A percentile compares a stretch with the other conserved stretches of the same genome.
Conservation (phyloP, 2,329 filamentous ascomycete species). For the Blumeriella jaapii region DNA sequence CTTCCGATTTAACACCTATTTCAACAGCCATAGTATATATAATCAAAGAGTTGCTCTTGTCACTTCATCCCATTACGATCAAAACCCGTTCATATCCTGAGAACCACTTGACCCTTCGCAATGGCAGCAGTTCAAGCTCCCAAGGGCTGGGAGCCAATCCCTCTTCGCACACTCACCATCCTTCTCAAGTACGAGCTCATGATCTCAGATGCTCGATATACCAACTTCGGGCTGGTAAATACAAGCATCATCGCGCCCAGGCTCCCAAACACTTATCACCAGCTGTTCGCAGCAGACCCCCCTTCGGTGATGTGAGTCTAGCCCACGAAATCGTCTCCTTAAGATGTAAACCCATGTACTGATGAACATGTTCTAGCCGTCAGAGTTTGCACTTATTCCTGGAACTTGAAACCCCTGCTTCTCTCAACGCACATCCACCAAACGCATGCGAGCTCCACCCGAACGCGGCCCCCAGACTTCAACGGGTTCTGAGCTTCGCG, state of each 20-base stretch:
- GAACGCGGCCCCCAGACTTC: neutral
- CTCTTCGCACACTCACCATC: neutral
- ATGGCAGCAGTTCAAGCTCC: neutral
- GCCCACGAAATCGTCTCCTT: neutral
- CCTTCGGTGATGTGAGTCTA: neutral
- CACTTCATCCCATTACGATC: too few species aligned
- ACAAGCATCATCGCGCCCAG: neutral
- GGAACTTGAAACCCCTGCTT: neutral
- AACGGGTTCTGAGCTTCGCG: neutral
- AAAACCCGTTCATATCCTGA: too few species aligned
- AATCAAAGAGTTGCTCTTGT: too few species aligned
- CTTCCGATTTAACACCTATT: too few species aligned
- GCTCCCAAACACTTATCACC: neutral
- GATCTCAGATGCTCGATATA: neutral
- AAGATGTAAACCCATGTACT: neutral
- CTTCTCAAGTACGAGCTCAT: constrained; percentile 5
- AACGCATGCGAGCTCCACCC: neutral
- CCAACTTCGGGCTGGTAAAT: neutral
- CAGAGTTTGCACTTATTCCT: neutral
- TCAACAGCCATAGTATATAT: too few species aligned
- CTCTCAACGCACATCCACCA: neutral
- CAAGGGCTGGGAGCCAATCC: neutral
- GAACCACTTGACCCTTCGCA: too few species aligned
- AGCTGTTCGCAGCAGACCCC: neutral
- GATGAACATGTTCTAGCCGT: neutral